A percentile compares a stretch with the other conserved stretches of the same genome.
Evolutionary conservation across 2,329 filamentous ascomycete genomes (phyloP).

Genomic region (Fusarium succisae): DNA sequence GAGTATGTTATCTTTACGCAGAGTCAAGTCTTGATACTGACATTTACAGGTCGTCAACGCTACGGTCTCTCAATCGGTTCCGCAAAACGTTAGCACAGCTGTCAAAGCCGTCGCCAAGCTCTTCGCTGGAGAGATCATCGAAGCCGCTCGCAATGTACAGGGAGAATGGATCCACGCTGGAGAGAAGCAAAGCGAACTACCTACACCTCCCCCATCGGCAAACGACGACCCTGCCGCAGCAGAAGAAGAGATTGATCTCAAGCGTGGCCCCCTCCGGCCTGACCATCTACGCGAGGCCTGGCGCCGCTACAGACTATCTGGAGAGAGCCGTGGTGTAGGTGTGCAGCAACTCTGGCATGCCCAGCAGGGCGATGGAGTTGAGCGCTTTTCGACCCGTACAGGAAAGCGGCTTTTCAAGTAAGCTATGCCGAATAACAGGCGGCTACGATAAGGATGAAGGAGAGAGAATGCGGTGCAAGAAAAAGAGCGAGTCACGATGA

Average conservation of each 20-base stretch:
- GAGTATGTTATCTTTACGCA: constrained; percentile 55
- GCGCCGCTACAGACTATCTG: constrained; percentile 70
- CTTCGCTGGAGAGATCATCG: constrained; percentile 80
- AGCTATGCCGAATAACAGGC: constrained; percentile 18
- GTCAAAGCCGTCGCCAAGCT: constrained; percentile 80
- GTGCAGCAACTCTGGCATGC: constrained; percentile 69
- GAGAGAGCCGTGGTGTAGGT: constrained; percentile 71
- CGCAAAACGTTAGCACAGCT: constrained; percentile 76
- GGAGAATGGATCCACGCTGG: constrained; percentile 73
- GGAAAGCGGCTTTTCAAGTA: constrained; percentile 64
- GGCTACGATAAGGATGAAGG: not conserved
- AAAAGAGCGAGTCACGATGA: not conserved
- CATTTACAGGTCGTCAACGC: constrained; percentile 74
- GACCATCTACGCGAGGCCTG: constrained; percentile 80
- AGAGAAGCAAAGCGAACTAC: constrained; percentile 66
- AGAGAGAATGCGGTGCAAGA: not conserved
- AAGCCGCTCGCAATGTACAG: constrained; percentile 75
- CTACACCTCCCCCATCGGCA: constrained; percentile 52
- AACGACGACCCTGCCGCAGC: constrained; percentile 45
- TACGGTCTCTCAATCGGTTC: constrained; percentile 81
- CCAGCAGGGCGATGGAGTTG: constrained; percentile 67
- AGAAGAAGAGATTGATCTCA: constrained; percentile 40
- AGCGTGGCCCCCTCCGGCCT: constrained; percentile 70
- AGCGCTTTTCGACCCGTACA: constrained; percentile 65
- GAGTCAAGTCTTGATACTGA: not conserved